Conservation (phyloP, 2,329 filamentous ascomycete genomes). For the Chrysoporthe puriensis region DNA sequence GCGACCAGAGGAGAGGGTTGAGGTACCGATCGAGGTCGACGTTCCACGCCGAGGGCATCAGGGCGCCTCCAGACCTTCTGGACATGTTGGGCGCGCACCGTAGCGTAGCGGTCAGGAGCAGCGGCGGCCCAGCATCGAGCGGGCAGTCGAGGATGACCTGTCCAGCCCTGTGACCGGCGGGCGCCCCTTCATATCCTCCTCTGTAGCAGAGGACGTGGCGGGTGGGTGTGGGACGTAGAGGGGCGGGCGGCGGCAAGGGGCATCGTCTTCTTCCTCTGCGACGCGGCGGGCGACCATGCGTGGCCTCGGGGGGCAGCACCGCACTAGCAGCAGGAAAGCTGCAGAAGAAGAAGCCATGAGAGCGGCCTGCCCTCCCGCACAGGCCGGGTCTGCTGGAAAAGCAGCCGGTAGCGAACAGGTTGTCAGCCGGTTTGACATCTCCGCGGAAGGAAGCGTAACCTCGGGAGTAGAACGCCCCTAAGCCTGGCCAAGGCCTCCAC, state of each 20-base stretch:
- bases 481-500: neutral
- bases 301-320: too few species aligned
- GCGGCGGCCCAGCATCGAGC: neutral
- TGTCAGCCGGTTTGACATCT: neutral
- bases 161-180: too few species aligned
- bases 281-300: too few species aligned
- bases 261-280: too few species aligned
- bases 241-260: too few species aligned
- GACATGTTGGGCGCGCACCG: neutral
- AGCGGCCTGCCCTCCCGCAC: too few species aligned
- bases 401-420: neutral
- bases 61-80: neutral
- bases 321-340: too few species aligned
- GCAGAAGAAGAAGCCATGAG: too few species aligned
- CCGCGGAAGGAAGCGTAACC: neutral
- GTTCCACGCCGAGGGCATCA: constrained; percentile 45
- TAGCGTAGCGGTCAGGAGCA: neutral
- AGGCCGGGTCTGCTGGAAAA: too few species aligned
- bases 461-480: neutral
- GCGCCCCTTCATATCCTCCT: too few species aligned
- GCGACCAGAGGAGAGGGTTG: constrained; percentile 70
- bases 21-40: constrained; percentile 80
- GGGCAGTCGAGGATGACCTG: neutral
- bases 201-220: too few species aligned
- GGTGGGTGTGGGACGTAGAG: too few species aligned